Evolutionary conservation across 345 rosid species (phyloP).

Genomic region (Gynandropsis gynandra): DNA sequence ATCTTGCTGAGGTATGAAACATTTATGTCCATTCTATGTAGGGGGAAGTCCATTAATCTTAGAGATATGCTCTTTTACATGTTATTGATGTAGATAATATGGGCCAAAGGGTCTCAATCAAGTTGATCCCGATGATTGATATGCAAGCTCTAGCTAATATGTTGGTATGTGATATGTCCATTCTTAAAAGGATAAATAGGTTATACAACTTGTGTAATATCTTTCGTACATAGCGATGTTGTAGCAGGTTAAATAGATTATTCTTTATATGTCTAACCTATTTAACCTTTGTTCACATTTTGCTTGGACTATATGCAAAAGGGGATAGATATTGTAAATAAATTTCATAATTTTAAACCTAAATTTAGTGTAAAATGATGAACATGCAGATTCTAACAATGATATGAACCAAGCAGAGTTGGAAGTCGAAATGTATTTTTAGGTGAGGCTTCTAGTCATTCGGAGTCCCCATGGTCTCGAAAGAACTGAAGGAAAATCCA

Average conservation of each 20-base stretch:
- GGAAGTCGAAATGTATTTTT: too few relatives aligned
- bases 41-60: background rate
- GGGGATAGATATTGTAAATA: conserved; percentile 74
- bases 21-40: conserved; percentile 7
- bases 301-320: conserved; percentile 42
- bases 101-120: conserved; percentile 81
- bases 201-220: conserved; percentile 4
- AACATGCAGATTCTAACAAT: too few relatives aligned
- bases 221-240: conserved; percentile 4
- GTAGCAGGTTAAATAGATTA: background rate
- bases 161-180: conserved; percentile 42
- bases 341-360: too few relatives aligned
- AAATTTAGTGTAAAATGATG: too few relatives aligned
- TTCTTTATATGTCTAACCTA: conserved; percentile 3
- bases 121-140: conserved; percentile 89
- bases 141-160: conserved; percentile 86
- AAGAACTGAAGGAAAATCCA: too few relatives aligned
- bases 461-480: too few relatives aligned
- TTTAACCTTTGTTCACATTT: conserved; percentile 2
- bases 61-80: conserved; percentile 27
- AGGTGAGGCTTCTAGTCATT: too few relatives aligned
- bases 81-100: conserved; percentile 96
- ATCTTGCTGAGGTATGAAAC: conserved; percentile 72
- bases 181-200: background rate
- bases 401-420: too few relatives aligned